These are phyloP conservation scores for Eucalyptus coolabah DNA, from an alignment of 345 rosid genomes.

Conservation along the genomic window DNA sequence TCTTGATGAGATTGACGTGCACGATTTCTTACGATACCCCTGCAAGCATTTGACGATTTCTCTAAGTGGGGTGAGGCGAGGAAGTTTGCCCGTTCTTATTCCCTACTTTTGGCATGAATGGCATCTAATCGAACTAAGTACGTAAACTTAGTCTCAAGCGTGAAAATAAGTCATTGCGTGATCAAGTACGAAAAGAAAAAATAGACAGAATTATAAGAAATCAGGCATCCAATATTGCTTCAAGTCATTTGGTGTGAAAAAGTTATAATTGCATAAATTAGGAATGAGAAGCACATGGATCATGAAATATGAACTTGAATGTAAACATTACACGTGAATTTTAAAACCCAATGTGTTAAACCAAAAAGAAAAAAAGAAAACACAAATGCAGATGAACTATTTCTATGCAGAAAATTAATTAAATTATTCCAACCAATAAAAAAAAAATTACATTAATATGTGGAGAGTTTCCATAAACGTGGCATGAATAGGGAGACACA, in stretches of 20 bases:
- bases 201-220: not conserved
- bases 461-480: not conserved
- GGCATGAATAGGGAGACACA: no score
- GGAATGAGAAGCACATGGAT: not conserved
- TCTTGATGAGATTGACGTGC: not conserved
- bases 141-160: not conserved
- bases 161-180: not conserved
- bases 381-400: not conserved
- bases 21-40: not conserved
- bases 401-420: not conserved
- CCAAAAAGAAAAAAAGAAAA: not conserved
- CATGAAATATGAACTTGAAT: not conserved
- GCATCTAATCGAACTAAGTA: not conserved
- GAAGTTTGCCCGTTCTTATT: not conserved
- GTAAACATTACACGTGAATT: not conserved
- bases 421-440: not conserved
- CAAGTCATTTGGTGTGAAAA: not conserved
- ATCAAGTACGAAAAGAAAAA: not conserved
- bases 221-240: not conserved
- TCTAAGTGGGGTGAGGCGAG: not conserved
- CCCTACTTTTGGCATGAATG: not conserved
- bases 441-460: not conserved
- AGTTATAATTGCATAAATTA: not conserved
- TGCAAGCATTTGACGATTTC: not conserved
- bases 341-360: not conserved